These are phyloP conservation scores for Euclidium syriacum DNA, from an alignment of 345 rosid species.

Conservation along the genomic window DNA sequence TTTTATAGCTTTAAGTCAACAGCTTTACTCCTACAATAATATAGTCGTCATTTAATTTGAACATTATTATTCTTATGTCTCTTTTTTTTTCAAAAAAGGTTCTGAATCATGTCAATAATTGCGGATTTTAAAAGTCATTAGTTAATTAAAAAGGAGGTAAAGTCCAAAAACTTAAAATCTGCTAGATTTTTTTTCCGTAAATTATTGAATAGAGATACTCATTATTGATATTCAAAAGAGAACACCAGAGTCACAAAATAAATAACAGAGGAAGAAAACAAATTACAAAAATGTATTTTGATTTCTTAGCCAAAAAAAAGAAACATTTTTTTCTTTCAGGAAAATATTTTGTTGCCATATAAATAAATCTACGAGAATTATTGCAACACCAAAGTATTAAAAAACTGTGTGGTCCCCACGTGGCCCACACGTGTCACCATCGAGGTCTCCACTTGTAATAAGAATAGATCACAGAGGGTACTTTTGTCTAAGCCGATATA, in stretches of 20 bases:
- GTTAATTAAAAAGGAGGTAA: neutral
- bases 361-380: too few relatives aligned
- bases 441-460: slow-evolving; percentile 21
- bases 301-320: too few relatives aligned
- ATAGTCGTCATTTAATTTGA: slow-evolving; percentile 13
- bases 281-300: neutral
- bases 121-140: neutral
- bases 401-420: slow-evolving; percentile 10
- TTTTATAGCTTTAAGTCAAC: slow-evolving; percentile 31
- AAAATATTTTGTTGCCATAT: too few relatives aligned
- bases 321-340: too few relatives aligned
- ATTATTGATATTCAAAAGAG: neutral
- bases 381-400: too few relatives aligned
- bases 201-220: neutral
- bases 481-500: neutral
- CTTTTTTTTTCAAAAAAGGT: neutral
- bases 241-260: neutral
- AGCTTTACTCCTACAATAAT: slow-evolving; percentile 20
- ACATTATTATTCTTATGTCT: neutral
- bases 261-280: neutral
- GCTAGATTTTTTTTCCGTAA: neutral
- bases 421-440: slow-evolving; percentile 19
- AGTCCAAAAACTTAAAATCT: neutral
- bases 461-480: slow-evolving; percentile 5
- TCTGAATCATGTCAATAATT: slow-evolving; percentile 24